Conservation (phyloP, 768 basidiomycete species). For the Lenzites betulinus region DNA sequence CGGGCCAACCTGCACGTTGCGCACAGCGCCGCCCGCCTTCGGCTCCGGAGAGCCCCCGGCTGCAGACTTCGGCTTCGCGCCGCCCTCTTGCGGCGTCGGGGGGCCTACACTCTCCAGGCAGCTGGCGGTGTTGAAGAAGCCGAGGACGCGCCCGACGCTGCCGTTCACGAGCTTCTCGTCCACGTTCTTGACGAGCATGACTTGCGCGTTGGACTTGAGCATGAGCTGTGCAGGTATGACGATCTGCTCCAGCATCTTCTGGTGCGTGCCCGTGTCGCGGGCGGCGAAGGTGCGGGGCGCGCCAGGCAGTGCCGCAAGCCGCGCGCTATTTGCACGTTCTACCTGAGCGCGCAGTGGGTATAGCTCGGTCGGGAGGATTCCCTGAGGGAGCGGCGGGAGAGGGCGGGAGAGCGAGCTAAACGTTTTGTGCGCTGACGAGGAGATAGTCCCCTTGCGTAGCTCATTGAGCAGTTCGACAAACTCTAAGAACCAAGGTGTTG, state of each 20-base stretch:
- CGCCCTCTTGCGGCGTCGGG: background rate
- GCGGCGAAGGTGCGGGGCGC: conserved; percentile 47
- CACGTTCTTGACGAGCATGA: conserved; percentile 73
- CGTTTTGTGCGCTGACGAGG: conserved; percentile 43
- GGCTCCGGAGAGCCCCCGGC: conserved; percentile 24
- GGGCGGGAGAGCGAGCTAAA: conserved; percentile 52
- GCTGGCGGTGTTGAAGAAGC: conserved; percentile 42
- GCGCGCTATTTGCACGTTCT: conserved; percentile 57
- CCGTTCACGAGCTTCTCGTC: conserved; percentile 69
- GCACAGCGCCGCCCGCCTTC: conserved; percentile 35
- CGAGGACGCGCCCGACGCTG: conserved; percentile 60
- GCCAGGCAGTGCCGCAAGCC: conserved; percentile 51
- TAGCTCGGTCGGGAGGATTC: conserved; percentile 50
- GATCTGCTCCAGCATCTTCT: conserved; percentile 59
- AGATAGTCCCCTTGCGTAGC: conserved; percentile 64
- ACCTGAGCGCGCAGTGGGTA: conserved; percentile 74
- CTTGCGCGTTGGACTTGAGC: conserved; percentile 64
- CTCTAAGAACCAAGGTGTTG: conserved; percentile 35
- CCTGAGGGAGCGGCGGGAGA: conserved; percentile 27
- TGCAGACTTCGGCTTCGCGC: conserved; percentile 12
- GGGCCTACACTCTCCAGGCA: conserved; percentile 19
- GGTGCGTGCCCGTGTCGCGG: conserved; percentile 50
- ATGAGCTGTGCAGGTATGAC: conserved; percentile 57
- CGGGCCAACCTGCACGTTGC: conserved; percentile 35
- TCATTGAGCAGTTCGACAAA: conserved; percentile 78